Conservation (phyloP, 306 rosid genomes). For the Cicer chorassanicum region DNA sequence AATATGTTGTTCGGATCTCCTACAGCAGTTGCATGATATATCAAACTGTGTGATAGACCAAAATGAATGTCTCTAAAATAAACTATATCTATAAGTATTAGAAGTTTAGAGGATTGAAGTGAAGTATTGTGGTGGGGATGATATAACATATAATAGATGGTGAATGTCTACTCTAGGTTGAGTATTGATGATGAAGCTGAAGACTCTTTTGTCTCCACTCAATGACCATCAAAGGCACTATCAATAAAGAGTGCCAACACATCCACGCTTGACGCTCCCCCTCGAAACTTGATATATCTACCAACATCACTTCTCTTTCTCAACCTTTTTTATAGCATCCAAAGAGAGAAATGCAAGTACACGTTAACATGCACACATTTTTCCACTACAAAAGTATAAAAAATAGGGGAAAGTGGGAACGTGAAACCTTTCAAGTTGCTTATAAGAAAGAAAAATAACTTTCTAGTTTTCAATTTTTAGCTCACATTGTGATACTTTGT, state of each 20-base stretch:
- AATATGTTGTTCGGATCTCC: too few species aligned
- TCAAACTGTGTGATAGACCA: too few species aligned
- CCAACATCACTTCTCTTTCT: conserved; percentile 46
- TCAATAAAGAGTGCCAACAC: conserved; percentile 50
- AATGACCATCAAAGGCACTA: conserved; percentile 63
- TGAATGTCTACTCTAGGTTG: conserved; percentile 33
- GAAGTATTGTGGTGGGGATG: conserved; percentile 24
- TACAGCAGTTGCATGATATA: too few species aligned
- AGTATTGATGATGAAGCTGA: conserved; percentile 60
- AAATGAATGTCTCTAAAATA: too few species aligned
- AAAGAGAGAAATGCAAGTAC: conserved; percentile 48
- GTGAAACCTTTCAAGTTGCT: neutral
- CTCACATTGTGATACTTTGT: neutral
- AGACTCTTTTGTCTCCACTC: conserved; percentile 76
- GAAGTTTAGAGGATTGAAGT: too few species aligned
- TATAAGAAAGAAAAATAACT: neutral
- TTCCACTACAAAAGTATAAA: neutral
- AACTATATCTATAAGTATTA: too few species aligned
- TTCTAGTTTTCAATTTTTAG: neutral
- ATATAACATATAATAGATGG: conserved; percentile 18
- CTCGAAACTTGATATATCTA: conserved; percentile 51
- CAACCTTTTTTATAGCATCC: conserved; percentile 72
- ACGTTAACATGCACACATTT: conserved; percentile 34
- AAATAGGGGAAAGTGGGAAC: neutral
- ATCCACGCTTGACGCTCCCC: conserved; percentile 71